These are phyloP conservation scores for Thyridium curvatum DNA, from an alignment of 2,329 filamentous ascomycete genomes.

Conservation along the genomic window DNA sequence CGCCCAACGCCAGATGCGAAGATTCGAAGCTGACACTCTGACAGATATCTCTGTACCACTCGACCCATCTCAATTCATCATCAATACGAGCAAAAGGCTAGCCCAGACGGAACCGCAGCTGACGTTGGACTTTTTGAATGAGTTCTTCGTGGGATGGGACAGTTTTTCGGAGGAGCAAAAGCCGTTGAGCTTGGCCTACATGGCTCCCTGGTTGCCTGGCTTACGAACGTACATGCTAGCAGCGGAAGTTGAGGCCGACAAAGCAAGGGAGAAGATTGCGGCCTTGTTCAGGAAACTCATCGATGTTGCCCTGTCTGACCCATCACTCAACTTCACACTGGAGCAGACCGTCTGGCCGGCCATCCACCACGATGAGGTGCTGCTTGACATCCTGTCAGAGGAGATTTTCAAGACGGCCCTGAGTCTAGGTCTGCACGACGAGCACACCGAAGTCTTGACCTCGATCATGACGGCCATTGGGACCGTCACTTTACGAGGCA, in stretches of 20 bases:
- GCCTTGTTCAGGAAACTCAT: conserved; percentile 60
- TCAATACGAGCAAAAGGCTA: conserved; percentile 58
- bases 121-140: conserved; percentile 64
- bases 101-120: conserved; percentile 59
- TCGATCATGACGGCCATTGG: conserved; percentile 58
- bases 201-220: conserved; percentile 62
- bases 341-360: conserved; percentile 61
- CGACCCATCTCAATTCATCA: conserved; percentile 57
- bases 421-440: conserved; percentile 49
- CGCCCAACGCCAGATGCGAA: not conserved
- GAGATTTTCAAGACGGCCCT: conserved; percentile 60
- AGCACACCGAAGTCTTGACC: conserved; percentile 53
- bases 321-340: conserved; percentile 51
- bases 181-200: conserved; percentile 60
- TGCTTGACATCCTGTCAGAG: conserved; percentile 61
- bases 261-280: conserved; percentile 59
- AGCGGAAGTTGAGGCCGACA: conserved; percentile 56
- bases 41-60: conserved; percentile 57
- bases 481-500: conserved; percentile 59
- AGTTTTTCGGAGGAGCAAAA: conserved; percentile 63
- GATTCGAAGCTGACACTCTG: conserved; percentile 5
- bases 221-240: conserved; percentile 54
- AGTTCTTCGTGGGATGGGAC: conserved; percentile 68
- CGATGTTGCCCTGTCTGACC: conserved; percentile 56
- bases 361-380: conserved; percentile 57